Conservation (phyloP, 257 asterid genomes). For the Petunia axillaris region DNA sequence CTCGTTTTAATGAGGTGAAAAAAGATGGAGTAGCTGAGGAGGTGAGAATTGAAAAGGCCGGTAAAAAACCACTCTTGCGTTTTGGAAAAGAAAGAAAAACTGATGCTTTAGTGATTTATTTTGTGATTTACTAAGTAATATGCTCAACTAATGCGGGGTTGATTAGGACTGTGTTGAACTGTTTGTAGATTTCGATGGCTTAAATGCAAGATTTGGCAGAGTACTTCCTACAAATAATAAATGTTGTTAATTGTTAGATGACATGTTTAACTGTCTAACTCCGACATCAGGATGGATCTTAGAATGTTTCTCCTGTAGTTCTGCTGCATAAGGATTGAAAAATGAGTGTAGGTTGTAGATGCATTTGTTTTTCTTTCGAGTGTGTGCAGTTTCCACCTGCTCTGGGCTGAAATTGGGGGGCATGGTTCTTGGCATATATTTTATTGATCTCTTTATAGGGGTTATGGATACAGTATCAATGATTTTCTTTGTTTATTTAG, state of each 20-base stretch:
- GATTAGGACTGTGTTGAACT: slow-evolving; percentile 4
- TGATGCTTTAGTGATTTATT: not conserved
- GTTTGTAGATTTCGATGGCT: not conserved
- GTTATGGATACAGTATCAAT: not conserved
- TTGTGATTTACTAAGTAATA: slow-evolving; percentile 2
- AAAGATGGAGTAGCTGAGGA: no score
- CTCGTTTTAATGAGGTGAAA: no score
- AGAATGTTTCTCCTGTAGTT: not conserved
- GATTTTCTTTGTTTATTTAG: slow-evolving; percentile 13
- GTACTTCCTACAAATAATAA: not conserved
- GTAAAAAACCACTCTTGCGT: no score
- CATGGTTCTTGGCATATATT: not conserved
- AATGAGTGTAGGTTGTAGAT: not conserved
- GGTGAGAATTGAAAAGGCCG: no score
- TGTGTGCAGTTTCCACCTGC: not conserved
- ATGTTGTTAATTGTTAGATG: not conserved
- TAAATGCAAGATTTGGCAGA: not conserved
- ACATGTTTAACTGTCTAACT: not conserved
- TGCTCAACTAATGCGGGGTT: not conserved
- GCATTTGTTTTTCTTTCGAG: no score
- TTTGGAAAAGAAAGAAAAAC: not conserved
- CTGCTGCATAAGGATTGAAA: not conserved
- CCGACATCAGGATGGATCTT: not conserved
- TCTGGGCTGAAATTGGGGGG: slow-evolving; percentile 1
- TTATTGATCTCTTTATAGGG: not conserved